These are phyloP conservation scores for Ustilago lituana DNA, from an alignment of 1,284 basidiomycete species.

Conservation along the genomic window DNA sequence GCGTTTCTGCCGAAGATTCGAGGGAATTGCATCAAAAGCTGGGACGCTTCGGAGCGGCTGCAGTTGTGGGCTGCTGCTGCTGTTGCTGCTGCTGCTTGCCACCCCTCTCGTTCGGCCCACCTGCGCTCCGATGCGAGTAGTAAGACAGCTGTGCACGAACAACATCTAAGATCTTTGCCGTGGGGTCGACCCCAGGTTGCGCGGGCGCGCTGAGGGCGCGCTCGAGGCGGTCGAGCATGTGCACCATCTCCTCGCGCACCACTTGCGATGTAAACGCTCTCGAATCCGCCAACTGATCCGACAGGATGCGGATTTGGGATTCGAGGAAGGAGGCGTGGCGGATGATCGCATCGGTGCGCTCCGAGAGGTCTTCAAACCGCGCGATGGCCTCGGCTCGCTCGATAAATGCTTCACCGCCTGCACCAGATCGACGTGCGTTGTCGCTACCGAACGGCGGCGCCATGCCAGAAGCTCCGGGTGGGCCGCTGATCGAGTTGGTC, in stretches of 20 bases:
- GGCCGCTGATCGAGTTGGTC: constrained; percentile 1
- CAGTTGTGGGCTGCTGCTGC: constrained; percentile 2
- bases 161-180: constrained; percentile 21
- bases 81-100: constrained; percentile 1
- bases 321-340: constrained; percentile 62
- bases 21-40: no score
- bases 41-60: constrained; percentile 11
- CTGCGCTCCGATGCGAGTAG: constrained; percentile 21
- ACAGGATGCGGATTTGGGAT: constrained; percentile 50
- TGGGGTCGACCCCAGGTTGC: constrained; percentile 21
- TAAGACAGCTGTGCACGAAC: constrained; percentile 25
- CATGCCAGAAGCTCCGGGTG: constrained; percentile 7
- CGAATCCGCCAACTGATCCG: constrained; percentile 50
- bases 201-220: constrained; percentile 19
- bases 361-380: constrained; percentile 57
- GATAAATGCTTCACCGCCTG: constrained; percentile 7
- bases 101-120: constrained; percentile 12
- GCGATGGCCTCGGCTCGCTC: constrained; percentile 36
- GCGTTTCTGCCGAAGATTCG: no score
- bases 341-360: constrained; percentile 63
- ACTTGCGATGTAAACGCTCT: constrained; percentile 21
- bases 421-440: constrained; percentile 4
- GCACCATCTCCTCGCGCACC: constrained; percentile 37
- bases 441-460: constrained; percentile 11
- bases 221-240: constrained; percentile 40